Percentiles rank a stretch among this genome's conserved stretches.
Evolutionary conservation across 2,329 filamentous ascomycete genomes (phyloP).

Genomic region (Geosmithia putterillii): DNA sequence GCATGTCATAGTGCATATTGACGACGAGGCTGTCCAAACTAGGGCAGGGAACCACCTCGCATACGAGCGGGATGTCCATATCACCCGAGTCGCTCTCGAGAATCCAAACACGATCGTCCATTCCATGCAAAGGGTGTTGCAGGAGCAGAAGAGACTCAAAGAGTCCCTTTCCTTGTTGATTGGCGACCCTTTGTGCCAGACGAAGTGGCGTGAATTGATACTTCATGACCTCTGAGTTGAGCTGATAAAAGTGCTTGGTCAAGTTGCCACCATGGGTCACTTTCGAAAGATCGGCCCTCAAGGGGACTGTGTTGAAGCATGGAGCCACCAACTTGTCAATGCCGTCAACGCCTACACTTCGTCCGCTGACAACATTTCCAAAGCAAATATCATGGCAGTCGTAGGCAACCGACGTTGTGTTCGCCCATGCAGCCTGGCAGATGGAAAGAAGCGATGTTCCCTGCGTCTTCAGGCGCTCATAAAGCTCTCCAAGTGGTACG

Average conservation of each 20-base stretch:
- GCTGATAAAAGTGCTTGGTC: slow-evolving; percentile 43
- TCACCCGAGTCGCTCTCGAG: slow-evolving; percentile 42
- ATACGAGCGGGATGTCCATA: slow-evolving; percentile 69
- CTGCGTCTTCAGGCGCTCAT: slow-evolving; percentile 34
- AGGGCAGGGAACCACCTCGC: slow-evolving; percentile 54
- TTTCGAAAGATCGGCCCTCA: slow-evolving; percentile 43
- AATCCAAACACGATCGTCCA: slow-evolving; percentile 44
- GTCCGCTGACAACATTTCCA: slow-evolving; percentile 73
- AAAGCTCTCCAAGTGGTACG: slow-evolving; percentile 29
- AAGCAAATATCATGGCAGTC: slow-evolving; percentile 62
- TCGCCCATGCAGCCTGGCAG: slow-evolving; percentile 63
- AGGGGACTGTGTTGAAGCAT: slow-evolving; percentile 81
- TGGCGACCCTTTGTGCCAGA: slow-evolving; percentile 46
- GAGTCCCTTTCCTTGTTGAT: slow-evolving; percentile 34
- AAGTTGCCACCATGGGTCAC: slow-evolving; percentile 17
- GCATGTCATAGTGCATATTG: slow-evolving; percentile 50
- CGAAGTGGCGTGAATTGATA: slow-evolving; percentile 69
- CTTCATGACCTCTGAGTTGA: slow-evolving; percentile 49
- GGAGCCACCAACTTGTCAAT: slow-evolving; percentile 70
- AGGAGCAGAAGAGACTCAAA: slow-evolving; percentile 77
- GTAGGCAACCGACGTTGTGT: slow-evolving; percentile 45
- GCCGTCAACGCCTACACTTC: slow-evolving; percentile 51
- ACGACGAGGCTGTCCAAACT: slow-evolving; percentile 40
- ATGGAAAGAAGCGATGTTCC: slow-evolving; percentile 53
- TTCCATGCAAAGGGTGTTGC: slow-evolving; percentile 49